Base-by-base conservation (phyloP, 176 grass and related monocot species). In the Elaeis guineensis region DNA sequence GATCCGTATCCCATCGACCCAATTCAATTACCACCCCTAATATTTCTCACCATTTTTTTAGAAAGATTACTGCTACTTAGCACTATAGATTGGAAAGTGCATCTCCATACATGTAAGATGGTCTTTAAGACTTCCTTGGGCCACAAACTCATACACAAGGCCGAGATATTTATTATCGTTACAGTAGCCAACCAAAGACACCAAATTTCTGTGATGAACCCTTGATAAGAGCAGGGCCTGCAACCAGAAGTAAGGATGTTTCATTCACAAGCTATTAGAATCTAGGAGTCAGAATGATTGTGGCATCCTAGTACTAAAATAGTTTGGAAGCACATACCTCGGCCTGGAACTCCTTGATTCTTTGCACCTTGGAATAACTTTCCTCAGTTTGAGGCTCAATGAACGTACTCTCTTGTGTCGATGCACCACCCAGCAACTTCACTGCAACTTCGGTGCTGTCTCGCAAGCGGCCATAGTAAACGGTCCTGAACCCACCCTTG, bases 181-280 rank as follows among this genome's bases (percentile, higher is more conserved):
- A 73, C 89, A 93, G 65, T 81, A 87, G n/a, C 83, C 89, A 66
- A 87, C 64, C 74, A 82, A 63, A 7, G 84, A 87, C 58, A 94
- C 84, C 22, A 94, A 57, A 49, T 84, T 82, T 22, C 59, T 87
- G 59, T 88, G 89, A 63, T 87, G 89, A 77, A 94, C 71, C 67
- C 84, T 81, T 16, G 44, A 71, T 71, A 87, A 78, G 54, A 80
- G 57, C 25, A 73, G 78, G 56, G 73, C 84, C 89, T 93, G 67
- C 8, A 62, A 2, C 25, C 21, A 22, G 25, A 26, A 26, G 25
- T 4, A 4, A 26, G 25, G 25, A 26, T 26, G 25, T 26, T 26
- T 4, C 25, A 3, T 26, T 4, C 25, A 26, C 25, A 26, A 26
- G 25, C 25, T 26, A 26, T 26, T 48, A 11, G 3, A 23, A 75